A percentile compares a stretch with the other conserved stretches of the same genome.
Conservation (phyloP, 2,329 filamentous ascomycete species). For the Alternaria solani region DNA sequence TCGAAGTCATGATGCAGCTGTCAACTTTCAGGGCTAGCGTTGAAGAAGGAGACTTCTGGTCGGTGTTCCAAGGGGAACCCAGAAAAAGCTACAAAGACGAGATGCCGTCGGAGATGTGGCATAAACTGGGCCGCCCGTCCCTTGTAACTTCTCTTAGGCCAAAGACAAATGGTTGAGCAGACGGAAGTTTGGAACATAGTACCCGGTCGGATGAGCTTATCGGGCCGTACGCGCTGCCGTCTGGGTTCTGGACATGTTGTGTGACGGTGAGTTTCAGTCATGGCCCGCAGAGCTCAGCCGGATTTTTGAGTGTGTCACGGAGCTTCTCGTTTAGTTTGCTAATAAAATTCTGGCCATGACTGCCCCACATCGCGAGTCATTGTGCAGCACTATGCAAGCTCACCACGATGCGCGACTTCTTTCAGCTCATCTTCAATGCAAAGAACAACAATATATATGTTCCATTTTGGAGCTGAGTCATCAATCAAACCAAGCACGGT, state of each 20-base stretch:
- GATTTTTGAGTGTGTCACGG: neutral
- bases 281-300: neutral
- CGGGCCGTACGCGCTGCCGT: neutral
- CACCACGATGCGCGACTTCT: no score
- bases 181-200: neutral
- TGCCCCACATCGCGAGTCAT: neutral
- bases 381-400: neutral
- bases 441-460: neutral
- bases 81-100: neutral
- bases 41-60: neutral
- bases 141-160: neutral
- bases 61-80: neutral
- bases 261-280: neutral
- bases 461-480: neutral
- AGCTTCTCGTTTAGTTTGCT: neutral
- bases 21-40: neutral
- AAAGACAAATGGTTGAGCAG: neutral
- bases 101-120: neutral
- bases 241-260: neutral
- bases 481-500: constrained; percentile 25
- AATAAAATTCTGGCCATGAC: neutral
- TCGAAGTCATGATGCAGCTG: neutral
- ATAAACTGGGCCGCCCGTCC: neutral
- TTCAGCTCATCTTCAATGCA: neutral
- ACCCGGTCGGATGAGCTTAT: neutral